Percentiles rank a stretch among this genome's conserved stretches.
Evolutionary conservation across 805 yeast species (phyloP).

Genomic region (Priceomyces carsonii): DNA sequence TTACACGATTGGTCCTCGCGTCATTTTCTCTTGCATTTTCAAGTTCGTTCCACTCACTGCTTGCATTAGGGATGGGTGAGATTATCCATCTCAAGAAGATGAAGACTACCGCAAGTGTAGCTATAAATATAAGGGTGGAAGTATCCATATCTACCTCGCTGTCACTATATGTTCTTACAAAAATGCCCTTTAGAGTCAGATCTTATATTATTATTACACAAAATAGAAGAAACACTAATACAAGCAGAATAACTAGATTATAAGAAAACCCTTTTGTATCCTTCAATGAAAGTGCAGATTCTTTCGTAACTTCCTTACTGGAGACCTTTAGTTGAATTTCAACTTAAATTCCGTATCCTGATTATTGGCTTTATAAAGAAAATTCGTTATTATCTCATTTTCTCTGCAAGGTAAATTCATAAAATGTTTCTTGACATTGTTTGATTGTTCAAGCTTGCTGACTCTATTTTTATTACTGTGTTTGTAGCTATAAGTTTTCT

Average conservation of each 20-base stretch:
- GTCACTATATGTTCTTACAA: too few species aligned
- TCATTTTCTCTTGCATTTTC: constrained; percentile 4
- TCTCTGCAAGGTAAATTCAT: constrained; percentile 61
- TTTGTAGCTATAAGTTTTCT: constrained; percentile 49
- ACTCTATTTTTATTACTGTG: constrained; percentile 41
- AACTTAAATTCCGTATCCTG: constrained; percentile 51
- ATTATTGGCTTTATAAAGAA: constrained; percentile 80
- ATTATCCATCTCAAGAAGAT: constrained; percentile 67
- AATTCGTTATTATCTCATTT: constrained; percentile 83
- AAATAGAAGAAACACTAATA: too few species aligned
- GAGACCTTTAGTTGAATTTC: constrained; percentile 30
- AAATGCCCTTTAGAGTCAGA: too few species aligned
- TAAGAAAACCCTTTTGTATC: too few species aligned
- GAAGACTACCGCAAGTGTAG: constrained; percentile 52
- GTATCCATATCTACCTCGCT: constrained; percentile 51
- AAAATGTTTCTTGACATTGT: constrained; percentile 69
- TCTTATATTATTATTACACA: too few species aligned
- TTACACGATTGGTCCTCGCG: constrained; percentile 12
- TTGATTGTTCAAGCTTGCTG: constrained; percentile 60
- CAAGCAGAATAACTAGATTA: too few species aligned
- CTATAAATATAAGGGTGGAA: constrained; percentile 53
- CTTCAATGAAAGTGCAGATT: constrained; percentile 53
- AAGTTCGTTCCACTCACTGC: constrained; percentile 13
- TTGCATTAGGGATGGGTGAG: constrained; percentile 52
- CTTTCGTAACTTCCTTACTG: constrained; percentile 42